Percentiles rank a stretch among this genome's conserved stretches.
phyloP scores from a whole-genome alignment of 345 rosid species.

The Orychophragmus violaceus region DNA sequence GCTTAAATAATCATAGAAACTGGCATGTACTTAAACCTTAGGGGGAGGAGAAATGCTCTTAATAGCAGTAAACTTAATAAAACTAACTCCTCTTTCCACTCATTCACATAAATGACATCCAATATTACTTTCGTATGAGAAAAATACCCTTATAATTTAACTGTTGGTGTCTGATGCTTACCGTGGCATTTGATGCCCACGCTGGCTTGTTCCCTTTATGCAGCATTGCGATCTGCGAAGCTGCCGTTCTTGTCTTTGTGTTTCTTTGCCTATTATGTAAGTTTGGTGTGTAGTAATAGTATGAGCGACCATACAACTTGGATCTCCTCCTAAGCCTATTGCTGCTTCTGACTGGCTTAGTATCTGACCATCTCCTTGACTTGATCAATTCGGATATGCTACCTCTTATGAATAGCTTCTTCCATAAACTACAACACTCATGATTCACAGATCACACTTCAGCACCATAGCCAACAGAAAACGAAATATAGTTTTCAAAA shows the following conservation, averaged over 20 bases:
- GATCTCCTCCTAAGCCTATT: constrained; percentile 94
- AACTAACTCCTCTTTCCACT: not conserved
- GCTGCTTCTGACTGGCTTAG: constrained; percentile 90
- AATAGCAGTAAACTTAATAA: not conserved
- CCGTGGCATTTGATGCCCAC: constrained; percentile 51
- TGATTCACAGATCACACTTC: constrained; percentile 19
- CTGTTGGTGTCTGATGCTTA: constrained; percentile 28
- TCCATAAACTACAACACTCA: constrained; percentile 50
- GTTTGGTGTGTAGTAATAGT: constrained; percentile 58
- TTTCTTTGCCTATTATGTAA: constrained; percentile 61
- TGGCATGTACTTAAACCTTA: not conserved
- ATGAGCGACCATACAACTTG: constrained; percentile 50
- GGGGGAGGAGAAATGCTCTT: not conserved
- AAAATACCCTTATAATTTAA: not conserved
- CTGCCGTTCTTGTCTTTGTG: constrained; percentile 86
- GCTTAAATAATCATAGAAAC: not conserved
- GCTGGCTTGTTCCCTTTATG: constrained; percentile 53
- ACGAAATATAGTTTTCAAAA: too few relatives aligned
- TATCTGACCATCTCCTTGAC: constrained; percentile 77
- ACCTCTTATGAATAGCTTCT: constrained; percentile 28
- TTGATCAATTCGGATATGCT: constrained; percentile 67
- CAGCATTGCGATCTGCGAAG: constrained; percentile 85
- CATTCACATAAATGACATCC: not conserved
- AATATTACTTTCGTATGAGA: not conserved
- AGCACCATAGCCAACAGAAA: not conserved